Base-by-base conservation (phyloP, 768 basidiomycete genomes). In the Leccinum barrowsii region DNA sequence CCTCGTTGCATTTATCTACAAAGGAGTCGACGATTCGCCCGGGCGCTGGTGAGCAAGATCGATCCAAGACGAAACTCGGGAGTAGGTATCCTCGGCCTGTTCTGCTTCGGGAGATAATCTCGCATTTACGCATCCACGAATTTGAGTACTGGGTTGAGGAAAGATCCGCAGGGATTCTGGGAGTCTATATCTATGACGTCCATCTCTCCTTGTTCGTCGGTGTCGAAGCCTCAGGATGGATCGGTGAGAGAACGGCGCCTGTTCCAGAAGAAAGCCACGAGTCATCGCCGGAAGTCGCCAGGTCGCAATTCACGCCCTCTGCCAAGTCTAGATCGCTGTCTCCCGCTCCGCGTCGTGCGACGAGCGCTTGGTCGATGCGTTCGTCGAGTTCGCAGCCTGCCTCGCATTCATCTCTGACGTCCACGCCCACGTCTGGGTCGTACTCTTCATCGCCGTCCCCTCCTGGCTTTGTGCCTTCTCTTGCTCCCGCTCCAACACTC, bases 111-210 rank as follows among this genome's bases (percentile, higher is more conserved):
- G 49, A 13, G 58, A 61, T n/a, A 11, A 3, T 32, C 4, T 1
- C 11, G 42, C 59, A 28, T 26, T 53, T 12, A 57, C 4, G 53
- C 6, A 57, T 21, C 21, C 32, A 8, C 52, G 42, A 60, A 58
- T 56, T 56, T 55, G 8, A 50, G 52, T 8, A 21, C 53, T 15
- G 65, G 55, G 15, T 50, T 70, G 24, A 63, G 65, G 17, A 69
- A 60, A 49, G 63, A 69, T 60, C 49, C 63, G 22, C 3, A 22
- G 22, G 22, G 3, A 24, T 71, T 71, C 42, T 71, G 69, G 69
- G 67, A 64, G 22, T 57, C 65, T 22, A 48, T 57, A 22, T 57
- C 65, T 22, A 48, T 57, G 26, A 54, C 40, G 2, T 59, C 63
- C 2, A 11, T 58, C 6, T 63, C 65, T 5, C 65, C 69, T 24